Evolutionary conservation across 2,329 filamentous ascomycete species (phyloP).

Genomic region (Trichoderma sp.): DNA sequence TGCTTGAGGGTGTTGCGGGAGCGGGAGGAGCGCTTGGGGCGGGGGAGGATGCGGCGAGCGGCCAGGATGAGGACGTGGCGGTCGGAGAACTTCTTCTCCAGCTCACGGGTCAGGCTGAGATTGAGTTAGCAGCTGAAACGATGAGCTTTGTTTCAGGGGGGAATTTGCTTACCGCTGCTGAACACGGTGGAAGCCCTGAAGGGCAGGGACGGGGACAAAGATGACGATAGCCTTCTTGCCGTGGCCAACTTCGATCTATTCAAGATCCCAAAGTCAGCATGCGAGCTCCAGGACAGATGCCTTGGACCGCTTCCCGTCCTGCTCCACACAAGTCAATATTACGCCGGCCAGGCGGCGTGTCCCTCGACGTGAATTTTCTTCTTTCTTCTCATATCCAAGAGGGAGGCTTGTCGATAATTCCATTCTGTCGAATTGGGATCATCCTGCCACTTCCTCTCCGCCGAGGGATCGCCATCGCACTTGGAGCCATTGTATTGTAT

Average conservation of each 20-base stretch:
- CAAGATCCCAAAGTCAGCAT: constrained; percentile 70
- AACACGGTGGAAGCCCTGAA: constrained; percentile 98
- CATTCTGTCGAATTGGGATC: constrained; percentile 35
- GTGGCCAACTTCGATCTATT: constrained; percentile 99
- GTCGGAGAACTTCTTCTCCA: constrained; percentile 99
- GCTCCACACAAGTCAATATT: constrained; percentile 58
- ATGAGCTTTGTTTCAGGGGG: background rate
- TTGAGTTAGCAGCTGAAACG: background rate
- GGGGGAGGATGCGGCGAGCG: constrained; percentile 96
- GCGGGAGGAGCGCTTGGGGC: constrained; percentile 97
- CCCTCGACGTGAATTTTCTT: constrained; percentile 27
- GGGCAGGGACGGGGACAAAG: constrained; percentile 99
- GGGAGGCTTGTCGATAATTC: constrained; percentile 25
- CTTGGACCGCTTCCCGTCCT: constrained; percentile 77
- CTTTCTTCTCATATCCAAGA: constrained; percentile 12
- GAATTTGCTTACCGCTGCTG: constrained; percentile 87
- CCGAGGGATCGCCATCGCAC: constrained; percentile 32
- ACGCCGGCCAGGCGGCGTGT: constrained; percentile 40
- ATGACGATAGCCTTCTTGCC: constrained; percentile 99
- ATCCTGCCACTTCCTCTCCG: constrained; percentile 17
- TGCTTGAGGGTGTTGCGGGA: constrained; percentile 95
- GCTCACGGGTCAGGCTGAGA: constrained; percentile 92
- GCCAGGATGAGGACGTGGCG: constrained; percentile 99
- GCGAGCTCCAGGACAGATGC: constrained; percentile 70
- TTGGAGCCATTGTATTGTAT: constrained; percentile 44